phyloP scores from a whole-genome alignment of 805 yeast genomes.

The Pichia pseudocactophila region DNA sequence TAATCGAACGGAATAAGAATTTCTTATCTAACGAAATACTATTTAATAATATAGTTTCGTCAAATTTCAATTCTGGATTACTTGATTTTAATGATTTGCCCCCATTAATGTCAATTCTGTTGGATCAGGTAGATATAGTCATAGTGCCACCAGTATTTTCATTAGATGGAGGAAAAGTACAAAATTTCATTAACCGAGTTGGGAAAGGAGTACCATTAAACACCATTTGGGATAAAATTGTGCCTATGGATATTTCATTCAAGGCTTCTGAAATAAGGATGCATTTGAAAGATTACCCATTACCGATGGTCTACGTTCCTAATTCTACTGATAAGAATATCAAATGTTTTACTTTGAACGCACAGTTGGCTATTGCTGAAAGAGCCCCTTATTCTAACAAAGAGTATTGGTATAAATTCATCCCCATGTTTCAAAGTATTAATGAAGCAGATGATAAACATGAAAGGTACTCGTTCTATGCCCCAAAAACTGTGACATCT shows the following conservation, averaged over 20 bases:
- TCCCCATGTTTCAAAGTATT: conserved; percentile 48
- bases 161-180: conserved; percentile 33
- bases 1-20: conserved; percentile 31
- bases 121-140: conserved; percentile 39
- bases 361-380: conserved; percentile 66
- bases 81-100: conserved; percentile 40
- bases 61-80: conserved; percentile 36
- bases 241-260: conserved; percentile 57
- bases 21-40: conserved; percentile 34
- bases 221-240: conserved; percentile 53
- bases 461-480: conserved; percentile 45
- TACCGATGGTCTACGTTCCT: conserved; percentile 75
- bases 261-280: conserved; percentile 52
- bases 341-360: conserved; percentile 26
- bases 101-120: conserved; percentile 37
- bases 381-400: conserved; percentile 40
- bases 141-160: conserved; percentile 41
- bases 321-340: conserved; percentile 9
- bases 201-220: conserved; percentile 82
- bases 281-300: conserved; percentile 77
- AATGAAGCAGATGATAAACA: conserved; percentile 27
- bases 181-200: conserved; percentile 54
- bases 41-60: conserved; percentile 28
- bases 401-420: conserved; percentile 49
- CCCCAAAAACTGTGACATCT: conserved; percentile 69